A percentile compares a stretch with the other conserved stretches of the same genome.
Conservation (phyloP, 176 grass and related monocot genomes). For the Stipa capillata region DNA sequence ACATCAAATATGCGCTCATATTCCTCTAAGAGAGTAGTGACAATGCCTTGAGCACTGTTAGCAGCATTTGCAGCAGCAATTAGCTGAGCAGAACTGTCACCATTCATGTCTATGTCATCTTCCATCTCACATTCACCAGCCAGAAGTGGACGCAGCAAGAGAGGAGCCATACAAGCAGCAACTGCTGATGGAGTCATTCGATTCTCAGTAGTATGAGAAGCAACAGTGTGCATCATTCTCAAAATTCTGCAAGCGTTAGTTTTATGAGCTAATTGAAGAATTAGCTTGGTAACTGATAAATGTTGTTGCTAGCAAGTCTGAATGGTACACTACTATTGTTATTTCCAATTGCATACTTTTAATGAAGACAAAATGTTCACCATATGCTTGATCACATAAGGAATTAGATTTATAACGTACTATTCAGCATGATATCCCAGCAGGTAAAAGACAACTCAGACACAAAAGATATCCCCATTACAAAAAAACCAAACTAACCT, state of each 20-base stretch:
- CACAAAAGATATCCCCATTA: constrained; percentile 14
- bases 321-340: background rate
- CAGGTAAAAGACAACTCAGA: constrained; percentile 12
- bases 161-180: constrained; percentile 98
- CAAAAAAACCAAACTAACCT: constrained; percentile 49
- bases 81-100: constrained; percentile 89
- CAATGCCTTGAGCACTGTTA: constrained; percentile 93
- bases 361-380: background rate
- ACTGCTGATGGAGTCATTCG: constrained; percentile 92
- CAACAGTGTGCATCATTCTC: constrained; percentile 91
- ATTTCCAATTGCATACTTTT: constrained; percentile 5
- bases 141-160: constrained; percentile 88
- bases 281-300: background rate
- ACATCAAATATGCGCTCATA: constrained; percentile 88
- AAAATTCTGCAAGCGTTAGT: constrained; percentile 59
- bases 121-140: constrained; percentile 99
- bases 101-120: constrained; percentile 71
- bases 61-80: constrained; percentile 96
- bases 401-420: background rate
- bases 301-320: background rate
- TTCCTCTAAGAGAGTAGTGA: constrained; percentile 83
- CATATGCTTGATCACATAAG: background rate
- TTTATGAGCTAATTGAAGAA: constrained; percentile 14
- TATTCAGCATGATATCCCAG: background rate
- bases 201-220: constrained; percentile 81